phyloP scores from a whole-genome alignment of 768 basidiomycete genomes.

The Mycena latifolia region DNA sequence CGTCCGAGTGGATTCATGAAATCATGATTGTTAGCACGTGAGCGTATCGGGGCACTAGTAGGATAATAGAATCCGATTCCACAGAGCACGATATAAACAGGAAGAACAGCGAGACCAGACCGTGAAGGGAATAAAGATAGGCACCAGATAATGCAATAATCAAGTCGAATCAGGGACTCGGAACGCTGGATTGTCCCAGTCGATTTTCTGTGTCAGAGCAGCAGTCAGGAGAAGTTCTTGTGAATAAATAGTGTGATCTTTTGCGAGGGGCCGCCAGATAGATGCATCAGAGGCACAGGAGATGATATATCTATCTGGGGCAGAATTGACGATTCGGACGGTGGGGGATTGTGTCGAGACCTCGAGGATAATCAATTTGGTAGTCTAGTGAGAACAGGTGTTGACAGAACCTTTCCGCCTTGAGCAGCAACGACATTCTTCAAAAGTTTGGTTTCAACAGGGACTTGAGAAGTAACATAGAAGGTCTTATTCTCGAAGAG shows the following conservation, averaged over 20 bases:
- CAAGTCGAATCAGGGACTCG: slow-evolving; percentile 38
- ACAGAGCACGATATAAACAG: too few relatives aligned
- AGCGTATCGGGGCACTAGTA: too few relatives aligned
- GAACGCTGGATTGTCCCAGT: slow-evolving; percentile 65
- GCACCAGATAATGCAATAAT: background rate
- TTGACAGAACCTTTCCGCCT: slow-evolving; percentile 75
- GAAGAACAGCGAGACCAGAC: background rate
- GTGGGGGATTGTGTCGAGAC: slow-evolving; percentile 65
- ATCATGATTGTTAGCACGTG: too few relatives aligned
- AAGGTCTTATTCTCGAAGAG: slow-evolving; percentile 77
- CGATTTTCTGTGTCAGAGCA: slow-evolving; percentile 74
- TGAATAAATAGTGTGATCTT: slow-evolving; percentile 71
- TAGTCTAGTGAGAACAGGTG: background rate
- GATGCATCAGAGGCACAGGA: slow-evolving; percentile 73
- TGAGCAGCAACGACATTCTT: slow-evolving; percentile 76
- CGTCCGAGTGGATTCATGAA: too few relatives aligned
- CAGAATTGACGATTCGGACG: slow-evolving; percentile 63
- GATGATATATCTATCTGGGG: slow-evolving; percentile 69
- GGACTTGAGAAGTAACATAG: slow-evolving; percentile 79
- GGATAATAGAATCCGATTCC: too few relatives aligned
- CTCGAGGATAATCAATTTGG: slow-evolving; percentile 41
- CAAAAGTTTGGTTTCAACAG: slow-evolving; percentile 69
- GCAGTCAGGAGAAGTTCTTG: slow-evolving; percentile 76
- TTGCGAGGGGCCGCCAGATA: slow-evolving; percentile 74
- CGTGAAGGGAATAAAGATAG: slow-evolving; percentile 22